Conservation (phyloP, 108 stramenopile genomes). For the Nitzschia putrida region DNA sequence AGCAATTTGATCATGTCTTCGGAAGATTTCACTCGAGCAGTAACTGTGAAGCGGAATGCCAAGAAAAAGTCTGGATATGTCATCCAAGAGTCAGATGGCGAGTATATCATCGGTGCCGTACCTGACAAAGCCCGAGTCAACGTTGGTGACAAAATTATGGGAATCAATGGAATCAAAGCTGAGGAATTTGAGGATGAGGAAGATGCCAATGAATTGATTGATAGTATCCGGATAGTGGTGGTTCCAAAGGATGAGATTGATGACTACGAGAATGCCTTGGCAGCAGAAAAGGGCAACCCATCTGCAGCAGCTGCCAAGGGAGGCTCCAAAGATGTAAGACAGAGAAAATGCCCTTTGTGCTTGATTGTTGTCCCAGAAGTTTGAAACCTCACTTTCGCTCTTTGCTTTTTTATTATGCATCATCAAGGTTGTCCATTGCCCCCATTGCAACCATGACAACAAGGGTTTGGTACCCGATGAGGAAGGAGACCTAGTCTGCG, state of each 20-base stretch:
- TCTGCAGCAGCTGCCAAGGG: conserved; percentile 6
- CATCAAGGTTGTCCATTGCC: conserved; percentile 14
- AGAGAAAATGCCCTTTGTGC: too few relatives aligned
- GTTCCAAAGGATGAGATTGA: conserved; percentile 34
- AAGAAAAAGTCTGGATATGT: conserved; percentile 48
- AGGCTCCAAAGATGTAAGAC: too few relatives aligned
- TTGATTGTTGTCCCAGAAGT: too few relatives aligned
- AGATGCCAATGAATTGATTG: conserved; percentile 42
- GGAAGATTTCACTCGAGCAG: conserved; percentile 33
- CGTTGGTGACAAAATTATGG: conserved; percentile 28
- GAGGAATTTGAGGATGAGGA: conserved; percentile 39
- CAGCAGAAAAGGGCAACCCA: conserved; percentile 11
- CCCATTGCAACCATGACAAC: conserved; percentile 27
- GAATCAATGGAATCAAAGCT: conserved; percentile 35
- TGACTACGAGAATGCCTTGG: conserved; percentile 27
- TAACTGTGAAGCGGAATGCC: conserved; percentile 29
- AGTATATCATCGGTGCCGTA: conserved; percentile 18
- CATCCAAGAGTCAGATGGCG: conserved; percentile 24
- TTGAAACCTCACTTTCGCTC: too few relatives aligned
- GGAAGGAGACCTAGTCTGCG: conserved; percentile 37
- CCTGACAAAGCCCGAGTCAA: conserved; percentile 36
- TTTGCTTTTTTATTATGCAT: neutral
- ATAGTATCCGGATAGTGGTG: conserved; percentile 39
- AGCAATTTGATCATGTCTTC: conserved; percentile 14
- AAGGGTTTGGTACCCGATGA: conserved; percentile 19